These are phyloP conservation scores for Pseudocercospora eumusae DNA, from an alignment of 2,329 filamentous ascomycete species.

Conservation along the genomic window DNA sequence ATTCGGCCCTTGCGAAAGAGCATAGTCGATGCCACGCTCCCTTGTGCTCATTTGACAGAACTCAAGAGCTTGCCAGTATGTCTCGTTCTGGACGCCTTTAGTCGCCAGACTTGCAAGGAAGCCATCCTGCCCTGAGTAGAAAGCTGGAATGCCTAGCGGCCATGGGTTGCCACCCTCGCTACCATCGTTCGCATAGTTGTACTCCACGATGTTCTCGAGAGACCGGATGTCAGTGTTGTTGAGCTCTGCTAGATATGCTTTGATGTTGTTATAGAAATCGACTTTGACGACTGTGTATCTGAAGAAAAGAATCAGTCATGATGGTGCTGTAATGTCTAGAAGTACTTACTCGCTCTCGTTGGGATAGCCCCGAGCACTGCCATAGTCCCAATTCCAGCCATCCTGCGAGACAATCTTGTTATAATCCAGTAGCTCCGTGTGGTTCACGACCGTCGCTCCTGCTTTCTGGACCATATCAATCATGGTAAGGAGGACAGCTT, in stretches of 20 bases:
- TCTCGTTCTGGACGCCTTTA: slow-evolving; percentile 63
- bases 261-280: slow-evolving; percentile 69
- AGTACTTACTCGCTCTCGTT: slow-evolving; percentile 7
- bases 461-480: slow-evolving; percentile 58
- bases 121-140: slow-evolving; percentile 69
- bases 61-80: slow-evolving; percentile 65
- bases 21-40: slow-evolving; percentile 69
- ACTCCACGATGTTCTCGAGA: slow-evolving; percentile 67
- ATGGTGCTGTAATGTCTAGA: too few species aligned
- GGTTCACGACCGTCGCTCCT: slow-evolving; percentile 69
- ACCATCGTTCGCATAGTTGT: slow-evolving; percentile 61
- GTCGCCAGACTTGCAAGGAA: slow-evolving; percentile 65
- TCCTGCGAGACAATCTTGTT: slow-evolving; percentile 63
- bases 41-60: slow-evolving; percentile 62
- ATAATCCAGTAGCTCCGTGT: slow-evolving; percentile 66
- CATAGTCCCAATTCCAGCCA: slow-evolving; percentile 67
- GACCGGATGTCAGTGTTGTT: slow-evolving; percentile 61
- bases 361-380: slow-evolving; percentile 34
- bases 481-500: slow-evolving; percentile 51
- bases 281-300: slow-evolving; percentile 73
- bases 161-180: slow-evolving; percentile 65
- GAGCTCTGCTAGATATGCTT: slow-evolving; percentile 63
- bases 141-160: slow-evolving; percentile 60
- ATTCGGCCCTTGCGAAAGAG: slow-evolving; percentile 52
- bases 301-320: too few species aligned